Conservation (phyloP, 257 asterid genomes). For the Gardenia jasminoides region DNA sequence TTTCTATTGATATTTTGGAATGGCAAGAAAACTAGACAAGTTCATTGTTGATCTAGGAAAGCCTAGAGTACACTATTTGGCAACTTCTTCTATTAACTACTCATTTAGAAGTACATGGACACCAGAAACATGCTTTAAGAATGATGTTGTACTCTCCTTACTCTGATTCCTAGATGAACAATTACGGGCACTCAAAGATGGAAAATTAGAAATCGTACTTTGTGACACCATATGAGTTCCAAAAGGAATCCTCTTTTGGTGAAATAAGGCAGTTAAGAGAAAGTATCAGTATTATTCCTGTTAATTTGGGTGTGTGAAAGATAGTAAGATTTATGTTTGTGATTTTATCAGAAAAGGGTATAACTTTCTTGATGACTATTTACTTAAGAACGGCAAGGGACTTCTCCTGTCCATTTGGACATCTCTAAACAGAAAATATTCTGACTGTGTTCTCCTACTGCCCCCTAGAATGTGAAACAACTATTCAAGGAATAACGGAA, state of each 20-base stretch:
- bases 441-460: neutral
- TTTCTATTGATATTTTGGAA: no score
- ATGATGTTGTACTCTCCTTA: neutral
- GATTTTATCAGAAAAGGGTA: neutral
- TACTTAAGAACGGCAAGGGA: neutral
- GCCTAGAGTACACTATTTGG: neutral
- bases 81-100: neutral
- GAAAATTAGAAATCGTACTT: neutral
- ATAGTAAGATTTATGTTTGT: neutral
- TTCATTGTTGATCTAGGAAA: neutral
- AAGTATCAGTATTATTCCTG: neutral
- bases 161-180: neutral
- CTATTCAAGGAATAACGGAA: neutral
- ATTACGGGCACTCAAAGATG: neutral
- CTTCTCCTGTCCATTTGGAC: neutral
- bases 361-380: neutral
- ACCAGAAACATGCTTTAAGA: neutral
- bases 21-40: neutral
- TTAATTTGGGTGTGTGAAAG: neutral
- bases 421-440: neutral
- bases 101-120: neutral
- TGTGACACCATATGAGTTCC: neutral
- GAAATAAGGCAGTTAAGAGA: neutral
- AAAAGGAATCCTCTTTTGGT: constrained; percentile 10
- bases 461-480: neutral